phyloP scores from a whole-genome alignment of 805 yeast genomes.

The Wickerhamiella bombiphila region DNA sequence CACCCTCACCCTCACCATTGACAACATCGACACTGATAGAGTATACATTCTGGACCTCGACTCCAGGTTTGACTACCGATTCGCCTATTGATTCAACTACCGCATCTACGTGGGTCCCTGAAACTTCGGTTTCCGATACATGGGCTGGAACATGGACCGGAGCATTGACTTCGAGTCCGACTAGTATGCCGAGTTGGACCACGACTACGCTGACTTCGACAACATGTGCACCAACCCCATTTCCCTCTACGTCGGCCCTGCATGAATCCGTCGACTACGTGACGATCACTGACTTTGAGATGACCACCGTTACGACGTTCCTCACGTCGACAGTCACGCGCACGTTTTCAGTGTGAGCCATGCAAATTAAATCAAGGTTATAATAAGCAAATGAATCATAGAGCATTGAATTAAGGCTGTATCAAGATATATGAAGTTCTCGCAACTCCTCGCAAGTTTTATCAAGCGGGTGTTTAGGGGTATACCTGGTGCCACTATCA shows the following conservation, averaged over 20 bases:
- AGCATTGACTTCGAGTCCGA: no score
- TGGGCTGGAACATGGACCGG: not conserved
- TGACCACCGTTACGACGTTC: not conserved
- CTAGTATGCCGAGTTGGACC: not conserved
- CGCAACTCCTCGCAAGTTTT: no score
- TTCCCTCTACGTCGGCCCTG: no score
- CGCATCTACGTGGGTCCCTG: not conserved
- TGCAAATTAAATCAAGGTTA: no score
- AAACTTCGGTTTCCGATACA: not conserved
- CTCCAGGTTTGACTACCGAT: not conserved
- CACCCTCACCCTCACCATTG: not conserved
- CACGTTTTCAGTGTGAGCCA: constrained; percentile 2
- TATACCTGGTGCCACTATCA: no score
- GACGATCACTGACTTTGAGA: not conserved
- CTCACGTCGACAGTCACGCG: not conserved
- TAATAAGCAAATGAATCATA: no score
- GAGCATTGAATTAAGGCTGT: no score
- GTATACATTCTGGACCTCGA: not conserved
- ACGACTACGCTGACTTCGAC: not conserved
- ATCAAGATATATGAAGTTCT: no score
- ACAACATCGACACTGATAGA: not conserved
- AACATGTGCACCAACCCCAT: no score
- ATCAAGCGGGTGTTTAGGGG: no score
- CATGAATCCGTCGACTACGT: not conserved
- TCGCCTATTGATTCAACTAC: not conserved